Evolutionary conservation across 345 rosid species (phyloP).

Genomic region (Physaria fendleri): DNA sequence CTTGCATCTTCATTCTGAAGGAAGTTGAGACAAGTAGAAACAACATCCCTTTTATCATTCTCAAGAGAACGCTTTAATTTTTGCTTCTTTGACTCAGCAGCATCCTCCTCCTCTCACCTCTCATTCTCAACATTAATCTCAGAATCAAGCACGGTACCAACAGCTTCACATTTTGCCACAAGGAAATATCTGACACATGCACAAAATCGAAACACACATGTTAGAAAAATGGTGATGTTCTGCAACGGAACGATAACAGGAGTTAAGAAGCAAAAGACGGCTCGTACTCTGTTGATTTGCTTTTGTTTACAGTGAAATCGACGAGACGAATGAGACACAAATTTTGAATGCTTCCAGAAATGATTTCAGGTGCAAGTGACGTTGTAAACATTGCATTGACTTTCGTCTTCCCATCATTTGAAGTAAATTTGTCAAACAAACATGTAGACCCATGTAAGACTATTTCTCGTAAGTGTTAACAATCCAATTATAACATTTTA

Average conservation of each 20-base stretch:
- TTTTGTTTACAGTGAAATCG: slow-evolving; percentile 75
- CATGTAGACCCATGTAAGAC: too few relatives aligned
- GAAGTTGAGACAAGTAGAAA: slow-evolving; percentile 34
- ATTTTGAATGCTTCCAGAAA: slow-evolving; percentile 66
- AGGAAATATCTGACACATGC: slow-evolving; percentile 50
- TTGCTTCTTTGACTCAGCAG: slow-evolving; percentile 31
- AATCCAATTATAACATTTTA: too few relatives aligned
- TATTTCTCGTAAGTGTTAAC: too few relatives aligned
- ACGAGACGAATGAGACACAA: slow-evolving; percentile 59
- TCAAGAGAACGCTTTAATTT: slow-evolving; percentile 38
- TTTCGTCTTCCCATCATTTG: slow-evolving; percentile 68
- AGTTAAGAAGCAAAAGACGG: background rate
- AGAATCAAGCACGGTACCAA: slow-evolving; percentile 57
- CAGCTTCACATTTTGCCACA: slow-evolving; percentile 65
- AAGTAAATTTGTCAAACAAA: slow-evolving; percentile 51
- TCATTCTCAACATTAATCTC: slow-evolving; percentile 41
- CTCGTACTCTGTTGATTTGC: slow-evolving; percentile 65
- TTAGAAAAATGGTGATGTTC: background rate
- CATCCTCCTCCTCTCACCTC: slow-evolving; percentile 31
- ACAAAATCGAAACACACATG: background rate
- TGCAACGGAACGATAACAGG: background rate
- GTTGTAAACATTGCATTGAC: slow-evolving; percentile 64
- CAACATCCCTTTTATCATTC: slow-evolving; percentile 18
- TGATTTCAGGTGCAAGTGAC: slow-evolving; percentile 48
- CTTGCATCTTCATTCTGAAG: too few relatives aligned